Evolutionary conservation across 345 rosid genomes (phyloP).

Genomic region (Gossypium bickii): DNA sequence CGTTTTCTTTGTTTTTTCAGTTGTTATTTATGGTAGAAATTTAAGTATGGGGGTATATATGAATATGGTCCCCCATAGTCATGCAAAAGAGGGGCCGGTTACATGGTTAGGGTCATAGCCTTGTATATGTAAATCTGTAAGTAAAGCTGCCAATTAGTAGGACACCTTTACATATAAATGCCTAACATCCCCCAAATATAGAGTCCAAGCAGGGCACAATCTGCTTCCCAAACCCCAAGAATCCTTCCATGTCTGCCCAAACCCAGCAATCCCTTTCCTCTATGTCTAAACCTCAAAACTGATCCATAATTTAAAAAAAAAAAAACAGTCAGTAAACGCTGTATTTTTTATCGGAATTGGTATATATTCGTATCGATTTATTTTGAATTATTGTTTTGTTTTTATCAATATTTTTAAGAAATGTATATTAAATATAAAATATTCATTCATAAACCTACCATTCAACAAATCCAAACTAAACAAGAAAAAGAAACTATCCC

Average conservation of each 20-base stretch:
- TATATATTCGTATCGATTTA: too few relatives aligned
- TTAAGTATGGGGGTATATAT: not conserved
- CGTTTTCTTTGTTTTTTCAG: not conserved
- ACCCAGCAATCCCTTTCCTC: constrained; percentile 38
- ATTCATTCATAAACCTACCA: too few relatives aligned
- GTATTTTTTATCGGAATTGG: too few relatives aligned
- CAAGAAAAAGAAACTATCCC: too few relatives aligned
- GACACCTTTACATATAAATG: constrained; percentile 6
- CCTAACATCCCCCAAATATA: constrained; percentile 28
- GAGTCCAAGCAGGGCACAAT: constrained; percentile 63
- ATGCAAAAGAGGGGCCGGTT: not conserved
- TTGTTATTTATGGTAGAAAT: not conserved
- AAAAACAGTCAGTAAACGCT: not conserved
- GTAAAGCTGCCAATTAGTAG: not conserved
- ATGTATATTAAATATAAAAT: too few relatives aligned
- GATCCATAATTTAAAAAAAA: not conserved
- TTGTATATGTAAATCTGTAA: not conserved
- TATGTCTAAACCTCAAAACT: not conserved
- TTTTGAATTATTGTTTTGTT: too few relatives aligned
- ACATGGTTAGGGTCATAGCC: not conserved
- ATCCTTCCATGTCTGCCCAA: constrained; percentile 67
- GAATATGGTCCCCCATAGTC: constrained; percentile 3
- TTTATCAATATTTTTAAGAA: too few relatives aligned
- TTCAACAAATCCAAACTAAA: too few relatives aligned
- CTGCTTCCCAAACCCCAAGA: constrained; percentile 56